These are phyloP conservation scores for Fusarium transvaalense DNA, from an alignment of 2,329 filamentous ascomycete species.

Conservation along the genomic window DNA sequence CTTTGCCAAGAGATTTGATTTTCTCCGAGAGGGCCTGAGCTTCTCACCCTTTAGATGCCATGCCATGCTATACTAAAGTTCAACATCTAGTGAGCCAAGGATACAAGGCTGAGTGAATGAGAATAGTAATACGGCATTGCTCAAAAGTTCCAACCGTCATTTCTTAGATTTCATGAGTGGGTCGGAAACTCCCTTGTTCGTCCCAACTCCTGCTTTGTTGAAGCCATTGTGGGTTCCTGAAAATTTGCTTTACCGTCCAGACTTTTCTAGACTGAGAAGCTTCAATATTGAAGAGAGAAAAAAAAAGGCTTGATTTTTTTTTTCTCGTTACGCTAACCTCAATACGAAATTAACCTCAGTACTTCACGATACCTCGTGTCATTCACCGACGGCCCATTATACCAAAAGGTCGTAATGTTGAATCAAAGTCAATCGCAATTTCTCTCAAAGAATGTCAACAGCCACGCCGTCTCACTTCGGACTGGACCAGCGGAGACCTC, in stretches of 20 bases:
- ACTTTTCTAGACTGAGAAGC: slow-evolving; percentile 31
- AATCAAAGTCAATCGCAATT: slow-evolving; percentile 16
- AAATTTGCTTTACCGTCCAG: slow-evolving; percentile 38
- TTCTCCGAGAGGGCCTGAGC: slow-evolving; percentile 36
- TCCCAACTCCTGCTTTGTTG: slow-evolving; percentile 8
- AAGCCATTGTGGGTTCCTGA: slow-evolving; percentile 34
- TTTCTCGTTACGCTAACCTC: slow-evolving; percentile 13
- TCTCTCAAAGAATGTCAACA: slow-evolving; percentile 18
- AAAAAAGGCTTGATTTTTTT: slow-evolving; percentile 13
- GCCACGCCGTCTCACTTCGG: slow-evolving; percentile 31
- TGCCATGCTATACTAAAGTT: neutral
- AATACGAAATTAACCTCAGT: slow-evolving; percentile 26
- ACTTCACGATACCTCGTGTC: slow-evolving; percentile 18
- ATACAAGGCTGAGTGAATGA: slow-evolving; percentile 27
- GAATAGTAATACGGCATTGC: slow-evolving; percentile 3
- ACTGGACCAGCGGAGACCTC: slow-evolving; percentile 20
- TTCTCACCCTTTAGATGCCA: slow-evolving; percentile 8
- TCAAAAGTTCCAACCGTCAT: slow-evolving; percentile 15
- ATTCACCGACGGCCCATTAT: slow-evolving; percentile 10
- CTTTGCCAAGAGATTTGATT: slow-evolving; percentile 44
- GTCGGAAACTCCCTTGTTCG: slow-evolving; percentile 12
- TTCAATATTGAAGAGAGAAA: slow-evolving; percentile 11
- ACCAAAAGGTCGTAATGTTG: slow-evolving; percentile 11
- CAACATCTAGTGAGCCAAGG: neutral
- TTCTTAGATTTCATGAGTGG: slow-evolving; percentile 2